Percentiles rank a stretch among this genome's conserved stretches.
phyloP scores from a whole-genome alignment of 2,329 filamentous ascomycete genomes.

The Tolypocladium cylindrosporum region DNA sequence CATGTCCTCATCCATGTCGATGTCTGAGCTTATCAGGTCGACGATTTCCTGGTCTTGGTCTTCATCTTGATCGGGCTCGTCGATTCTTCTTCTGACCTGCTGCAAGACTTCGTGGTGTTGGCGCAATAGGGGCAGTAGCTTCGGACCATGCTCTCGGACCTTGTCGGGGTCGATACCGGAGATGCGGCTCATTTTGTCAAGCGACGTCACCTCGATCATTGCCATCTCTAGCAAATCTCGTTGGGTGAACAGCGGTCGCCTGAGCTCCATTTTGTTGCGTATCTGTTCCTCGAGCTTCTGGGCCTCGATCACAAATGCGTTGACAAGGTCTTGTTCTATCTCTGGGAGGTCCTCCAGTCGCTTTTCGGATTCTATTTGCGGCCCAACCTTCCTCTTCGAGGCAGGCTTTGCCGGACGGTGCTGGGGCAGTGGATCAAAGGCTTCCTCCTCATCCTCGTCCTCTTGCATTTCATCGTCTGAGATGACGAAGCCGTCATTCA shows the following conservation, averaged over 20 bases:
- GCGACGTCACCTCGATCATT: slow-evolving; percentile 52
- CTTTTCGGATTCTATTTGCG: slow-evolving; percentile 48
- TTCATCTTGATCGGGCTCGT: slow-evolving; percentile 15
- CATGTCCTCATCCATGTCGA: slow-evolving; percentile 26
- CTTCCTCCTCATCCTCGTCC: slow-evolving; percentile 29
- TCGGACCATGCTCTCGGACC: slow-evolving; percentile 49
- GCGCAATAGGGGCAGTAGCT: slow-evolving; percentile 50
- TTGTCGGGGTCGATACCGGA: slow-evolving; percentile 52
- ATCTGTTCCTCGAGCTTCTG: slow-evolving; percentile 50
- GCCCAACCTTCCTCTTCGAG: slow-evolving; percentile 25
- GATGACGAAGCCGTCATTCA: slow-evolving; percentile 38
- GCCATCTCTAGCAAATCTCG: slow-evolving; percentile 64
- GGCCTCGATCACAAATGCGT: slow-evolving; percentile 54
- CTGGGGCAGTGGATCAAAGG: slow-evolving; percentile 33
- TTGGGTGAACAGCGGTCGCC: slow-evolving; percentile 56
- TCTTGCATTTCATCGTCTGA: slow-evolving; percentile 24
- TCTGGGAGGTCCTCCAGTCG: slow-evolving; percentile 44
- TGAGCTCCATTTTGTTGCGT: slow-evolving; percentile 46
- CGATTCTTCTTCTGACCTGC: slow-evolving; percentile 31
- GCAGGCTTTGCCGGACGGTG: slow-evolving; percentile 26
- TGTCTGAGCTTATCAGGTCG: slow-evolving; percentile 42
- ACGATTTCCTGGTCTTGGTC: slow-evolving; percentile 33
- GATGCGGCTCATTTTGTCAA: slow-evolving; percentile 54
- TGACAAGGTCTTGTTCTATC: slow-evolving; percentile 53
- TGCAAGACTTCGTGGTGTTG: slow-evolving; percentile 35